phyloP scores from a whole-genome alignment of 2,329 filamentous ascomycete species.

The Aspergillus puulaauensis region DNA sequence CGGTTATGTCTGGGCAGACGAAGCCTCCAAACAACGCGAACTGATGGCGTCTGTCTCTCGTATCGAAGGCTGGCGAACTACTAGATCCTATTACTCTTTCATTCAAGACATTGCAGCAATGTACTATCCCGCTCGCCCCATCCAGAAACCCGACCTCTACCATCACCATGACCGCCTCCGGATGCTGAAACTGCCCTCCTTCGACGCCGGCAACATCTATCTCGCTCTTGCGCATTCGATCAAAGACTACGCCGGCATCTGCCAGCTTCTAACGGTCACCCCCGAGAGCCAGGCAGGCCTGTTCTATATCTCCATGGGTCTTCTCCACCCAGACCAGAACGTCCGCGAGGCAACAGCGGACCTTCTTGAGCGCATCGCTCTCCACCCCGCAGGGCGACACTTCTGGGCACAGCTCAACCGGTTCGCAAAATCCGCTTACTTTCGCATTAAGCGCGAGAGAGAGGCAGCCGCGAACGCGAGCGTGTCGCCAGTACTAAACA shows the following conservation, averaged over 20 bases:
- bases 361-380: conserved; percentile 75
- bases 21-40: conserved; percentile 76
- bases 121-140: conserved; percentile 38
- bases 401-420: conserved; percentile 86
- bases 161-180: conserved; percentile 91
- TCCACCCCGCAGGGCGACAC: conserved; percentile 87
- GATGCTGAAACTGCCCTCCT: conserved; percentile 72
- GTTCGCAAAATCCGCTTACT: conserved; percentile 85
- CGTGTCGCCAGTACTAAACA: neutral
- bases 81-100: conserved; percentile 91
- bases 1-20: conserved; percentile 93
- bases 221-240: conserved; percentile 73
- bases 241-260: conserved; percentile 80
- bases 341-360: conserved; percentile 77
- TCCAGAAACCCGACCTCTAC: conserved; percentile 65
- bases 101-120: conserved; percentile 66
- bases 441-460: conserved; percentile 69
- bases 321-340: conserved; percentile 84
- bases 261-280: conserved; percentile 76
- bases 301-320: conserved; percentile 84
- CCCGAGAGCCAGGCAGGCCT: conserved; percentile 84
- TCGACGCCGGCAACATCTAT: conserved; percentile 81
- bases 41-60: conserved; percentile 87
- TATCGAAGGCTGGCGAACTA: conserved; percentile 96
- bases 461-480: conserved; percentile 31